phyloP scores from a whole-genome alignment of 1,284 basidiomycete genomes.

The Trametes versicolor region DNA sequence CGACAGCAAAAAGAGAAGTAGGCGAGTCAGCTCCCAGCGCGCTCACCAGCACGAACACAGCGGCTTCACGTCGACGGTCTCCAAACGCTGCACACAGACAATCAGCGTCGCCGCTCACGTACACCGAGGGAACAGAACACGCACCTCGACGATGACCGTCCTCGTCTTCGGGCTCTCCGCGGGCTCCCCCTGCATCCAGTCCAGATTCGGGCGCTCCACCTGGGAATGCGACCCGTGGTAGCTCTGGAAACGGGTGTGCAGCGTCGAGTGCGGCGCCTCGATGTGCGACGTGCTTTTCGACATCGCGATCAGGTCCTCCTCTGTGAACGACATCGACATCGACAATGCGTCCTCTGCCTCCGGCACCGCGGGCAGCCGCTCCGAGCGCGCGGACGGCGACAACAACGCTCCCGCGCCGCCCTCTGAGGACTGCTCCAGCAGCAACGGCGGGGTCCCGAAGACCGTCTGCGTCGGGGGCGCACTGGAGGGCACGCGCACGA shows the following conservation, averaged over 20 bases:
- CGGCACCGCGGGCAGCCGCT: slow-evolving; percentile 58
- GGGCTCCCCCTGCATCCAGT: slow-evolving; percentile 72
- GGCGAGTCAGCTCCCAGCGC: not conserved
- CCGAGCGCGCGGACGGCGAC: slow-evolving; percentile 38
- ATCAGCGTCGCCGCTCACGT: not conserved
- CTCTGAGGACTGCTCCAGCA: slow-evolving; percentile 28
- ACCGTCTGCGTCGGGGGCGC: slow-evolving; percentile 28
- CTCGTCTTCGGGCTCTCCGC: slow-evolving; percentile 57
- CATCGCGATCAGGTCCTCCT: slow-evolving; percentile 77
- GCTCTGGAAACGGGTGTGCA: slow-evolving; percentile 58
- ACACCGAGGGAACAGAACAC: slow-evolving; percentile 33
- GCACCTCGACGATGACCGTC: slow-evolving; percentile 76
- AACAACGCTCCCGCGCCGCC: slow-evolving; percentile 28
- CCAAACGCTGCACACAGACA: slow-evolving; percentile 63
- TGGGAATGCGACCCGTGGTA: slow-evolving; percentile 41
- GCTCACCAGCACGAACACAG: slow-evolving; percentile 76
- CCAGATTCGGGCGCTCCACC: slow-evolving; percentile 56
- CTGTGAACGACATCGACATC: slow-evolving; percentile 55
- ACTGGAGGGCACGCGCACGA: slow-evolving; percentile 18
- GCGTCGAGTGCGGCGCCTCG: slow-evolving; percentile 53
- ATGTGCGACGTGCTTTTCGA: slow-evolving; percentile 79
- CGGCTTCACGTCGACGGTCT: slow-evolving; percentile 72
- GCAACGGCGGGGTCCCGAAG: slow-evolving; percentile 27
- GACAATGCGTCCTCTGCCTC: slow-evolving; percentile 55
- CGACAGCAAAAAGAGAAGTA: slow-evolving; percentile 19